Percentiles rank a stretch among this genome's conserved stretches.
Conservation (phyloP, 257 asterid genomes). For the Knoxia roxburghii region DNA sequence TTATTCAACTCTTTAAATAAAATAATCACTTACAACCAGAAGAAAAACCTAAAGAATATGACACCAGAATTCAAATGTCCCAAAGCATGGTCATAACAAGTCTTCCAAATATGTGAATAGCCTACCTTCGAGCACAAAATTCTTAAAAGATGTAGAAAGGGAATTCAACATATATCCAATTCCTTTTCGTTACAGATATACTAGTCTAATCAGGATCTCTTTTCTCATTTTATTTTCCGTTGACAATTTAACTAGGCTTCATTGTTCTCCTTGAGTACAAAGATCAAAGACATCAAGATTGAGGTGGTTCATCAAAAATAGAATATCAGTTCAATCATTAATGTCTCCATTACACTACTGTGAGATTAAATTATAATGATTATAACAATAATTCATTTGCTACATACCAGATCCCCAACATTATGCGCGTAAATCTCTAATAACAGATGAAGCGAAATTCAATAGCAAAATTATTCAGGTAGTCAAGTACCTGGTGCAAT, state of each 20-base stretch:
- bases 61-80: neutral
- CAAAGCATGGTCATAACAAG: neutral
- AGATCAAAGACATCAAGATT: neutral
- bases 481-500: conserved; percentile 66
- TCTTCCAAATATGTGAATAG: neutral
- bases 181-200: neutral
- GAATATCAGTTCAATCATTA: neutral
- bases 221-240: neutral
- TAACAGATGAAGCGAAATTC: neutral
- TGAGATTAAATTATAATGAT: neutral
- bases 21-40: neutral
- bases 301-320: neutral
- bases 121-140: neutral
- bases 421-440: neutral
- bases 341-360: neutral
- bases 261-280: neutral
- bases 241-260: neutral
- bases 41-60: neutral
- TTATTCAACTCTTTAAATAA: neutral
- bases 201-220: neutral
- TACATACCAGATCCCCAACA: neutral
- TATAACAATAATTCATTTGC: no score
- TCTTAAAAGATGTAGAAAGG: neutral
- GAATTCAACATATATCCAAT: neutral
- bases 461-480: neutral